These are phyloP conservation scores for Coemansia sp. DNA, from an alignment of 192 early-diverging fungal species.

Conservation along the genomic window DNA sequence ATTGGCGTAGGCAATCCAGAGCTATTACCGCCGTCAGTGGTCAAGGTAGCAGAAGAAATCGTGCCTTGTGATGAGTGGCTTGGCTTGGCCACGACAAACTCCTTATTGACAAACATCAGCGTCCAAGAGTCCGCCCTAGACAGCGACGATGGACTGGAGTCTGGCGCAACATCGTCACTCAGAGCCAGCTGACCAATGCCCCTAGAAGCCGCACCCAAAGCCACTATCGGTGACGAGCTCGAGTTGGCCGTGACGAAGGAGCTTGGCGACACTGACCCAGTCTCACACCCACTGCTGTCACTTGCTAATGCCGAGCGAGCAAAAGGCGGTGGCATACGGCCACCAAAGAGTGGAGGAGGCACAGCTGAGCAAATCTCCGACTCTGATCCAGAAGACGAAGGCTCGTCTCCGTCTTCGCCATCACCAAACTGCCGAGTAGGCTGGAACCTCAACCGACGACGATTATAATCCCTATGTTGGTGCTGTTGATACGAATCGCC, in stretches of 20 bases:
- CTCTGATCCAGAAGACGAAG: constrained; percentile 14
- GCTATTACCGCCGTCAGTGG: too few species aligned
- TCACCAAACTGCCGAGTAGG: background rate
- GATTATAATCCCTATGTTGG: background rate
- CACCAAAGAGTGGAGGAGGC: constrained; percentile 5
- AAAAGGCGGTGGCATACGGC: background rate
- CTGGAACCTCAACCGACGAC: constrained; percentile 1
- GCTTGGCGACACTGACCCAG: constrained; percentile 20
- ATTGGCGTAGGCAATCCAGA: background rate
- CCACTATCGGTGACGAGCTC: background rate
- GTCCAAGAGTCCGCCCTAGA: constrained; percentile 49
- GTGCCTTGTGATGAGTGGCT: background rate
- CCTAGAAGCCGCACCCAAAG: background rate
- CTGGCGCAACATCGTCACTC: background rate
- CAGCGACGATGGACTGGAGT: constrained; percentile 4
- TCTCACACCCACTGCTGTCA: background rate
- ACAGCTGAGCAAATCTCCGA: constrained; percentile 18
- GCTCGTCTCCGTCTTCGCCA: background rate
- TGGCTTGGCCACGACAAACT: constrained; percentile 40
- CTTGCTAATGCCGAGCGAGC: background rate
- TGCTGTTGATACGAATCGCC: background rate
- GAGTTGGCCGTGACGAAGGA: constrained; percentile 35
- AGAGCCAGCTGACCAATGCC: background rate
- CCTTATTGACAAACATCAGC: constrained; percentile 53
- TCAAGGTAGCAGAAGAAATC: background rate